phyloP scores from a whole-genome alignment of 2,329 filamentous ascomycete species.

The Scedosporium minutisporum region DNA sequence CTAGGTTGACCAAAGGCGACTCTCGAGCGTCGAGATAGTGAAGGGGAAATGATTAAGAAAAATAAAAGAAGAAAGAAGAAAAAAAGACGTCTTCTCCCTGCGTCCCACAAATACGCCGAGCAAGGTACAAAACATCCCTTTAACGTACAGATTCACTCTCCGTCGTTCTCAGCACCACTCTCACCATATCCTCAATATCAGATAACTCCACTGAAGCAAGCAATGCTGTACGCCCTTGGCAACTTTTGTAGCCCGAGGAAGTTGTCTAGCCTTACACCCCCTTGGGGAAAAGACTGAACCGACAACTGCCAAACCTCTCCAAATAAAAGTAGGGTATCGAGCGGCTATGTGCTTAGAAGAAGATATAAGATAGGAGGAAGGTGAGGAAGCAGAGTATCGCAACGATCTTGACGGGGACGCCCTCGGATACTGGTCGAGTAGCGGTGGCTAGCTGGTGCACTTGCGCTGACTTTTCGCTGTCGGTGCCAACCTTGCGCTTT shows the following conservation, averaged over 20 bases:
- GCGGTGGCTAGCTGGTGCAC: slow-evolving; percentile 21
- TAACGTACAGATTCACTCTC: not conserved
- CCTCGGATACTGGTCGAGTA: slow-evolving; percentile 34
- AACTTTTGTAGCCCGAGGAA: not conserved
- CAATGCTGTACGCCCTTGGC: not conserved
- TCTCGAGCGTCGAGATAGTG: not conserved
- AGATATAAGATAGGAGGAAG: slow-evolving; percentile 91
- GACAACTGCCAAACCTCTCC: not conserved
- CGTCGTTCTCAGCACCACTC: not conserved
- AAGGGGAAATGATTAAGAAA: not conserved
- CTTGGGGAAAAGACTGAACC: not conserved
- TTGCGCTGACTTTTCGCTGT: slow-evolving; percentile 40
- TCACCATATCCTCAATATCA: not conserved
- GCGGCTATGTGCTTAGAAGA: slow-evolving; percentile 57
- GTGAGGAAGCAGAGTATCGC: slow-evolving; percentile 77
- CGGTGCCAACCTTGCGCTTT: slow-evolving; percentile 54
- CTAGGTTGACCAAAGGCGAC: not conserved
- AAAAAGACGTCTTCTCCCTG: slow-evolving; percentile 3
- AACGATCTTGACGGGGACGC: slow-evolving; percentile 78
- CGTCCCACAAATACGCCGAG: slow-evolving; percentile 4
- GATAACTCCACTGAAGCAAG: not conserved
- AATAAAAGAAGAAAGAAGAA: not conserved
- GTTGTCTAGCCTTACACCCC: not conserved
- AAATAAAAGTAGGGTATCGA: not conserved
- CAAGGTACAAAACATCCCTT: slow-evolving; percentile 7